Conservation (phyloP, 257 asterid genomes). For the Solanum rostratum region DNA sequence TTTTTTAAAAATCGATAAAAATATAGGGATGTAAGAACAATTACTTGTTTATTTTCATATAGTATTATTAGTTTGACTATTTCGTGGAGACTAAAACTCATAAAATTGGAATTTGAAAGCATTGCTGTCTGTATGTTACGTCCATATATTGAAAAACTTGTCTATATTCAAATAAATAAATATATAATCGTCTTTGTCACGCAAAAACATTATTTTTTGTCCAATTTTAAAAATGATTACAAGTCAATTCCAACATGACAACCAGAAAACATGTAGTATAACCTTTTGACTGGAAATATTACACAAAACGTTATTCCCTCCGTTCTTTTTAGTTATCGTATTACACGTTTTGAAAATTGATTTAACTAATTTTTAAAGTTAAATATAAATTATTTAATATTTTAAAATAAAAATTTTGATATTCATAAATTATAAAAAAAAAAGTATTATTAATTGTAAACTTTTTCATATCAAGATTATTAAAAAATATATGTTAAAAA, state of each 20-base stretch:
- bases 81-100: background rate
- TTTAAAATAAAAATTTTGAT: too few species aligned
- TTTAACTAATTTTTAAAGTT: too few species aligned
- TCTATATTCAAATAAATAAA: background rate
- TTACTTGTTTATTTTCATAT: background rate
- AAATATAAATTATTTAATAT: too few species aligned
- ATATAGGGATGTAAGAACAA: background rate
- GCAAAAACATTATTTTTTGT: background rate
- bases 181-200: background rate
- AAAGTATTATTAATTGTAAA: too few species aligned
- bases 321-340: too few species aligned
- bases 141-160: background rate
- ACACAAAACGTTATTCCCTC: background rate
- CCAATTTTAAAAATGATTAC: background rate
- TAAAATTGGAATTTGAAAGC: background rate
- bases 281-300: background rate
- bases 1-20: too few species aligned
- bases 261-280: background rate
- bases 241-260: background rate
- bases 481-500: too few species aligned
- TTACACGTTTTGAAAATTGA: too few species aligned
- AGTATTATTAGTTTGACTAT: background rate
- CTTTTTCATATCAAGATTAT: too few species aligned
- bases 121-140: background rate
- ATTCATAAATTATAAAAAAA: fast-evolving